phyloP scores from a whole-genome alignment of 2,329 filamentous ascomycete species.

The Malbranchea zuffiana region DNA sequence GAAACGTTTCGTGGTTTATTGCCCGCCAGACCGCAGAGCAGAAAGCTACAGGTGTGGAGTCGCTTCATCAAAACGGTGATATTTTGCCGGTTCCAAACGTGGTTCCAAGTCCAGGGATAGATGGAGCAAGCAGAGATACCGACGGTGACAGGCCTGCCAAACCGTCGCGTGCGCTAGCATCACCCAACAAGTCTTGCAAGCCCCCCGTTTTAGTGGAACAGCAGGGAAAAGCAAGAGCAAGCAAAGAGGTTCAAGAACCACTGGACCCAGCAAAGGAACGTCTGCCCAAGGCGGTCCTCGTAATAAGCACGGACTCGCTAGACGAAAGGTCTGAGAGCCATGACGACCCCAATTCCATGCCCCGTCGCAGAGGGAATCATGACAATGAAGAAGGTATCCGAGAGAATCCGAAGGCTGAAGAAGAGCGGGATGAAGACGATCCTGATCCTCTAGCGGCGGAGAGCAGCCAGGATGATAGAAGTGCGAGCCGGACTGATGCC shows the following conservation, averaged over 20 bases:
- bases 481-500: no score
- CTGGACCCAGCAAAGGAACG: no score
- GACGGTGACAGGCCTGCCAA: not conserved
- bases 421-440: not conserved
- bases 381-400: not conserved
- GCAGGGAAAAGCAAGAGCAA: no score
- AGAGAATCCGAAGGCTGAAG: not conserved
- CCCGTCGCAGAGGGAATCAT: not conserved
- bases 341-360: no score
- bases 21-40: constrained; percentile 8
- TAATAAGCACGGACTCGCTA: no score
- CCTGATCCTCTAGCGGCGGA: not conserved
- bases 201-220: no score
- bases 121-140: not conserved
- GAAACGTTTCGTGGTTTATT: constrained; percentile 16
- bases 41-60: not conserved
- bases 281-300: no score
- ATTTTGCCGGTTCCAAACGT: not conserved
- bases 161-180: not conserved
- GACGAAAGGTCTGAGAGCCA: no score
- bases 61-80: no score
- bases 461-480: not conserved
- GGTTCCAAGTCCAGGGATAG: not conserved
- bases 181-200: no score
- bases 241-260: no score